phyloP scores from a whole-genome alignment of 305 asterid genomes.

The Fraxinus sp. region DNA sequence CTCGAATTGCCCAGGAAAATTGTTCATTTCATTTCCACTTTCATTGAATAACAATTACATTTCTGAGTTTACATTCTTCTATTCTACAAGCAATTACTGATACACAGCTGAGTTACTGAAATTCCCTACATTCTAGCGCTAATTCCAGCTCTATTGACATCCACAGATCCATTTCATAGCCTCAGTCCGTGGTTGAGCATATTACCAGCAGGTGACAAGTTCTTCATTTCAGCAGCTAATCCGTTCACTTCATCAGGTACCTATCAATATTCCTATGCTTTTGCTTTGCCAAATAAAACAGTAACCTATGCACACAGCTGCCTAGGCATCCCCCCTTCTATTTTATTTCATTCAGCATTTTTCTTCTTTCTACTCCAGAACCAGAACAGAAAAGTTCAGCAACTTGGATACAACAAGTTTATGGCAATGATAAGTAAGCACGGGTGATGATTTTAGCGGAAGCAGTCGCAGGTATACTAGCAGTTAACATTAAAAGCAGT shows the following conservation, averaged over 20 bases:
- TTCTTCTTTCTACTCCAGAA: not conserved
- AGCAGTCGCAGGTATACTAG: not conserved
- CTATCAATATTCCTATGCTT: not conserved
- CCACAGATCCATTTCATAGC: not conserved
- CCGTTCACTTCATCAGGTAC: no score
- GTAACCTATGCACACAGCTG: slow-evolving; percentile 2
- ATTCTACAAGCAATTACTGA: no score
- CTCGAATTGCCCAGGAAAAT: no score
- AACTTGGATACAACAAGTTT: not conserved
- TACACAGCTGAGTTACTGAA: no score
- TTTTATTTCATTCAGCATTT: not conserved
- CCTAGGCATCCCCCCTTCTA: not conserved
- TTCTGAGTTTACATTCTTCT: no score
- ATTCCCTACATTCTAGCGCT: no score
- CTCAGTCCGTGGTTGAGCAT: no score
- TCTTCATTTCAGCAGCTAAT: no score
- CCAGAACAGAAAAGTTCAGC: not conserved
- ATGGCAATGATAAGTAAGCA: not conserved
- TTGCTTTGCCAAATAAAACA: slow-evolving; percentile 1
- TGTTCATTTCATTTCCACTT: no score
- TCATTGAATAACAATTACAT: no score
- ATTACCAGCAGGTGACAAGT: no score
- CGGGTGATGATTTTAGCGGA: not conserved
- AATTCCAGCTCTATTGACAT: not conserved
- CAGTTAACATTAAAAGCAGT: not conserved